Evolutionary conservation across 495 filamentous ascomycete species (phyloP).

Genomic region (Stereocaulon alpinum): DNA sequence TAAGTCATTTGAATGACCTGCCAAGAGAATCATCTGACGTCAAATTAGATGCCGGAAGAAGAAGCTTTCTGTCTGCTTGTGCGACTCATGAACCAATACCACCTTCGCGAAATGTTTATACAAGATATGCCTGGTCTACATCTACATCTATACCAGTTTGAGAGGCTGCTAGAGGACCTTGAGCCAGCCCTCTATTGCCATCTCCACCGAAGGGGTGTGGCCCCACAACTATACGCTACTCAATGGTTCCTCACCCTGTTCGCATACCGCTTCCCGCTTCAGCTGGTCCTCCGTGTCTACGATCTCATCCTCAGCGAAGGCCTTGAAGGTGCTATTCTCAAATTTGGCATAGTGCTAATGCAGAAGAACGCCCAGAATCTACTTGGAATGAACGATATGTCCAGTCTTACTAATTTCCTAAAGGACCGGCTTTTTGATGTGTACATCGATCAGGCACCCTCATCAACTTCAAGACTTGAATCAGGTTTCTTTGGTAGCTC

Average conservation of each 20-base stretch:
- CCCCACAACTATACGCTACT: slow-evolving; percentile 88
- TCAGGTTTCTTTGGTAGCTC: slow-evolving; percentile 95
- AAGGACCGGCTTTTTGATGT: slow-evolving; percentile 93
- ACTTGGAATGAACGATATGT: slow-evolving; percentile 86
- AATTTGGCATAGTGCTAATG: slow-evolving; percentile 92
- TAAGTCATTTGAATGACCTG: slow-evolving; percentile 32
- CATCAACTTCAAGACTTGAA: slow-evolving; percentile 77
- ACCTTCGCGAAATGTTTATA: slow-evolving; percentile 84
- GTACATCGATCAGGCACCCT: slow-evolving; percentile 89
- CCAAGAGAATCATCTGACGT: not conserved
- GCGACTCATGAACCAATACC: slow-evolving; percentile 92
- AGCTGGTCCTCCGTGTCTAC: slow-evolving; percentile 92
- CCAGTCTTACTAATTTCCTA: slow-evolving; percentile 70
- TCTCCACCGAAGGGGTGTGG: slow-evolving; percentile 75
- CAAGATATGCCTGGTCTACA: slow-evolving; percentile 96
- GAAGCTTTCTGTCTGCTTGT: slow-evolving; percentile 93
- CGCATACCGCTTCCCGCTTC: slow-evolving; percentile 92
- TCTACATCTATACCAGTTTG: slow-evolving; percentile 86
- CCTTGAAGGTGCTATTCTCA: slow-evolving; percentile 77
- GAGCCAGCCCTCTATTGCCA: slow-evolving; percentile 95
- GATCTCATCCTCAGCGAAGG: slow-evolving; percentile 95
- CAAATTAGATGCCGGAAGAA: slow-evolving; percentile 78
- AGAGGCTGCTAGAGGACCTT: slow-evolving; percentile 85
- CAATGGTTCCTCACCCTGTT: slow-evolving; percentile 99
- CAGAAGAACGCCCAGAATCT: slow-evolving; percentile 74